These are phyloP conservation scores for Colletotrichum tropicicola DNA, from an alignment of 2,329 filamentous ascomycete genomes.

Conservation along the genomic window DNA sequence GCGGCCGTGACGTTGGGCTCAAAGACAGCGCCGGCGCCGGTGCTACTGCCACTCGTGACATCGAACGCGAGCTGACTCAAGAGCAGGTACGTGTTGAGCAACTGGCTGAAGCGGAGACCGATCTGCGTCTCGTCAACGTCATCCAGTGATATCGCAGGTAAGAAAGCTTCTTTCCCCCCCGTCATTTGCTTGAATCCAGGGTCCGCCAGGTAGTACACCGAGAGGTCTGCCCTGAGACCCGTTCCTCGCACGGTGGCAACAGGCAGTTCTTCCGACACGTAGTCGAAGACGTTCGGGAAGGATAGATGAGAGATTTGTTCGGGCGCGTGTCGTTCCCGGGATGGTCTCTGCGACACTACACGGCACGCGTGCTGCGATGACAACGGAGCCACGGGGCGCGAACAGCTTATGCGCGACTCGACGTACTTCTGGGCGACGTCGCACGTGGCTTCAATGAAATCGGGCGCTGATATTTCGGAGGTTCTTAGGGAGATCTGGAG, in stretches of 20 bases:
- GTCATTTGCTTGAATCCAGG: not conserved
- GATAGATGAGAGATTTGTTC: not conserved
- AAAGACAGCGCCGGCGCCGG: not conserved
- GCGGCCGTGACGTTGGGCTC: not conserved
- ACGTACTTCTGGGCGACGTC: not conserved
- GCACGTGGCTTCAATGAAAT: not conserved
- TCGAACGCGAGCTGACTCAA: not conserved
- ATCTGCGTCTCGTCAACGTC: not conserved
- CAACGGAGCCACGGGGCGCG: not conserved
- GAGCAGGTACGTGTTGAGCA: conserved; percentile 5
- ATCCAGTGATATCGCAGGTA: not conserved
- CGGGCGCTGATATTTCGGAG: accelerated
- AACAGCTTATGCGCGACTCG: not conserved
- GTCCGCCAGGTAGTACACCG: not conserved
- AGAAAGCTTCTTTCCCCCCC: too few species aligned
- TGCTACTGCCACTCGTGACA: not conserved
- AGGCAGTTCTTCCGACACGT: not conserved
- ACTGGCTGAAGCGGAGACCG: not conserved
- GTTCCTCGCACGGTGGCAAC: not conserved
- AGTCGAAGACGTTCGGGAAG: not conserved
- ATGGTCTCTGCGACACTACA: not conserved
- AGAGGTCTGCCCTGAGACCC: not conserved
- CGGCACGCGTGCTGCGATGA: not conserved
- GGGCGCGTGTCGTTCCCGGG: not conserved
- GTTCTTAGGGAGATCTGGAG: not conserved